These are phyloP conservation scores for Rhodosporidiobolus sp. DNA, from an alignment of 768 basidiomycete genomes.

Conservation along the genomic window DNA sequence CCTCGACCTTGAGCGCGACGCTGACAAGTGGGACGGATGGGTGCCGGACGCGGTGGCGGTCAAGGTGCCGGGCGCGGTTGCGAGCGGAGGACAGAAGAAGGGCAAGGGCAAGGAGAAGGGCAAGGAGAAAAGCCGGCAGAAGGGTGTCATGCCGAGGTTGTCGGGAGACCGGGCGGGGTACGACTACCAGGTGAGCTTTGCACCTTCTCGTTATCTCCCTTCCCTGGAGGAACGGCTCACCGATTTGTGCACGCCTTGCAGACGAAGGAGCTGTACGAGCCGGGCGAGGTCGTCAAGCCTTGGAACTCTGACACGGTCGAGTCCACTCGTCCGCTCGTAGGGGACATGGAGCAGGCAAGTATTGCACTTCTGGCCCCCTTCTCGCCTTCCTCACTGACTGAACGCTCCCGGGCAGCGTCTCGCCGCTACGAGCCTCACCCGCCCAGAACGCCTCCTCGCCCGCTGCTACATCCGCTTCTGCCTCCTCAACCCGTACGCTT, in stretches of 20 bases:
- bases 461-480: conserved; percentile 4
- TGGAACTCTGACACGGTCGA: background rate
- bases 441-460: background rate
- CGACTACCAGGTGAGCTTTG: conserved; percentile 7
- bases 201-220: too few relatives aligned
- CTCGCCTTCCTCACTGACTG: too few relatives aligned
- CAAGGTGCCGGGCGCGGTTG: too few relatives aligned
- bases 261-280: background rate
- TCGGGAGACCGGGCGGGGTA: background rate
- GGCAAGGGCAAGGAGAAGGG: background rate
- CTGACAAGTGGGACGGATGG: background rate
- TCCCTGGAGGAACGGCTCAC: too few relatives aligned
- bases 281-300: background rate
- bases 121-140: background rate
- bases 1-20: background rate
- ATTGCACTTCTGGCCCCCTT: background rate
- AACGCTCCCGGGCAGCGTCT: background rate
- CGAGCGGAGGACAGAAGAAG: too few relatives aligned
- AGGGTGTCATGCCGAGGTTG: background rate
- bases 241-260: background rate
- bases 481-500: conserved; percentile 24
- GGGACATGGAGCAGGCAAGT: conserved; percentile 5
- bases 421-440: background rate
- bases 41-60: background rate
- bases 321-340: background rate